Evolutionary conservation across 139 green algal species (phyloP).

Genomic region (Chlorella sorokiniana): DNA sequence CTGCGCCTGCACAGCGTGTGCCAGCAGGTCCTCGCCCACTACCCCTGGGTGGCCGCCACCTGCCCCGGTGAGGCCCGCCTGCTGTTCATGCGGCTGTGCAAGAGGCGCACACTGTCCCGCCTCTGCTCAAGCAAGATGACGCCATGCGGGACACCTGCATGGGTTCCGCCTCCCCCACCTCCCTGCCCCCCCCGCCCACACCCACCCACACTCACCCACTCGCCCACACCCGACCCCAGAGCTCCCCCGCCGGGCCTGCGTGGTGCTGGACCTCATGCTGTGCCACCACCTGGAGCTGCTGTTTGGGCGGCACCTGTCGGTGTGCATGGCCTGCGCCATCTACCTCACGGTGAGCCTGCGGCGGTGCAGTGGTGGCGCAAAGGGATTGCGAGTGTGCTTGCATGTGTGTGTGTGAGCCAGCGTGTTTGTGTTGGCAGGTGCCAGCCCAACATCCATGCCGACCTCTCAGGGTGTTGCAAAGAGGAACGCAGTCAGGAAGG

Average conservation of each 20-base stretch:
- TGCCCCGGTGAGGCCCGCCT: too few species aligned
- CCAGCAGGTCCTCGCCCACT: background rate
- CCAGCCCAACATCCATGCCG: too few species aligned
- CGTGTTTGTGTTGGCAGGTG: too few species aligned
- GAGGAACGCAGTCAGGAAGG: too few species aligned
- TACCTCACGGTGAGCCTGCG: conserved; percentile 26
- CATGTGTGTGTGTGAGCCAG: too few species aligned
- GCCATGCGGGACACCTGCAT: too few species aligned
- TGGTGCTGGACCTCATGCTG: conserved; percentile 22
- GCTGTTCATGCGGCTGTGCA: background rate
- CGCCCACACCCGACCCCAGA: background rate
- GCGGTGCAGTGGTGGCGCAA: background rate
- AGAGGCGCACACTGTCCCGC: background rate
- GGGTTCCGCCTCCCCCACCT: too few species aligned
- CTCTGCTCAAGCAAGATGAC: too few species aligned
- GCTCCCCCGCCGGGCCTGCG: background rate
- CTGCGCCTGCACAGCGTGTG: background rate
- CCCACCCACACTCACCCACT: background rate
- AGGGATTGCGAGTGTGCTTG: background rate
- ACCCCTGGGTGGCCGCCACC: background rate
- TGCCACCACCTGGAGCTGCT: conserved; percentile 36
- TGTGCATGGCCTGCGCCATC: conserved; percentile 24
- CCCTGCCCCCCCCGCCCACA: background rate
- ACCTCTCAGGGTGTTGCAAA: too few species aligned
- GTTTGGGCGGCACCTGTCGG: conserved; percentile 31